Conservation (phyloP, 345 rosid genomes). For the Melaleuca quinquenervia region DNA sequence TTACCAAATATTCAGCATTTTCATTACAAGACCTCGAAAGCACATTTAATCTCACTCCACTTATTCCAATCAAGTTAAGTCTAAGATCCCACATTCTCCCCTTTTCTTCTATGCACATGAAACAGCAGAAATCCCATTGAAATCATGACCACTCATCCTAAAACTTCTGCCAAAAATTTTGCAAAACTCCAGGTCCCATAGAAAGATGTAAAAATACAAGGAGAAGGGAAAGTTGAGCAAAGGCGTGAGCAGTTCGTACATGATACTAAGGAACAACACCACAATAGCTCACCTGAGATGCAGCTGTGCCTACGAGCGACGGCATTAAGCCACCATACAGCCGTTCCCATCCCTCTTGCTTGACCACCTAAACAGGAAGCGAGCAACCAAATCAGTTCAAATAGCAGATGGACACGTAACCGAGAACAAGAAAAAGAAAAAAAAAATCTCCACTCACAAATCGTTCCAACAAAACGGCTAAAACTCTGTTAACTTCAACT, state of each 20-base stretch:
- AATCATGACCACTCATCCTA: neutral
- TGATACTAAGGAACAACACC: neutral
- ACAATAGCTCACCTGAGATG: conserved; percentile 62
- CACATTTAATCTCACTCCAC: neutral
- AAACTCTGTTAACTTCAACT: neutral
- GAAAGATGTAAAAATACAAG: neutral
- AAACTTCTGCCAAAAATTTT: neutral
- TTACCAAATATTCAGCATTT: neutral
- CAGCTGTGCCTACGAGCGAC: conserved; percentile 82
- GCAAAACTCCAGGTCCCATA: neutral
- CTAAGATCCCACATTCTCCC: neutral
- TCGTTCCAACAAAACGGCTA: neutral
- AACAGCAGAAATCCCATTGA: neutral
- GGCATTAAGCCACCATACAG: conserved; percentile 86
- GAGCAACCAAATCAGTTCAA: neutral
- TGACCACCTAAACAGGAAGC: conserved; percentile 45
- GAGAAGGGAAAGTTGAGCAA: neutral
- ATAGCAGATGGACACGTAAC: neutral
- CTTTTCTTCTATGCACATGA: neutral
- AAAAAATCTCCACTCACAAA: neutral
- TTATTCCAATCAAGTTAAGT: neutral
- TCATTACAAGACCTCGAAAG: neutral
- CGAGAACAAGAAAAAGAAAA: neutral
- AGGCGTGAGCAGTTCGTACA: neutral
- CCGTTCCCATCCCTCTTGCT: conserved; percentile 89